Base-by-base conservation (phyloP, 2,329 filamentous ascomycete species). In the Emmonsiellopsis sp. region DNA sequence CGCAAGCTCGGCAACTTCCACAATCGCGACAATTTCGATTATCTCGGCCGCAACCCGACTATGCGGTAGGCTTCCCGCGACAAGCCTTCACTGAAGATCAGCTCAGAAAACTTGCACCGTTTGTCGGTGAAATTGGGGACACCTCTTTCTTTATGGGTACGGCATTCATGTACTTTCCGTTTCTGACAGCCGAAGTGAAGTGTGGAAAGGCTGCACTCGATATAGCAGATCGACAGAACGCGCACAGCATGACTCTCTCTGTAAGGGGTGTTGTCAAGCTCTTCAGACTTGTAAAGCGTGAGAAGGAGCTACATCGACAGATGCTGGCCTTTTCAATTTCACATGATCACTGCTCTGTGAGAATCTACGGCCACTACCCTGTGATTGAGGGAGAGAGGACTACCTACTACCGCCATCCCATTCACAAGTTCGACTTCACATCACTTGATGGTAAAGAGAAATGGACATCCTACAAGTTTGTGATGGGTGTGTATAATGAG, bases 51-150 rank as follows among this genome's bases (percentile, higher is more conserved):
- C 64, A 71, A 59, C 70, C 67, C 7, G 65, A 71, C 54, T 71
- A 66, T 54, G 57, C 66, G 48, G 62, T 69, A 13, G 67, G 67
- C 51, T 72, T 70, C 56, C 59, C 57, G 49, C 52, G 61, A 48
- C 52, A 57, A 20, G 61, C 64, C 50, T 72, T 73, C 54, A 68
- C 63, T 1, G 57, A 64, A 10, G 59, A 62, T 16, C 66, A 70
- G 54, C 61, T 67, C 4, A 41, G 59, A 10, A 77, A 71, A 61
- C 58, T 79, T 9, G 54, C 60, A 5, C 68, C 68, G 7, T 71
- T 63, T 13, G 53, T 64, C 5, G 58, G 57, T 48, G 52, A 57
- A 30, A 50, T 55, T 35, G 35, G 13, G 4, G 48, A 50, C 16
- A 50, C 35, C 16, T 50, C 48, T 50, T 50, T 50, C 48, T 50